Conservation (phyloP, 441 rosid genomes). For the Bruguiera hainesii region DNA sequence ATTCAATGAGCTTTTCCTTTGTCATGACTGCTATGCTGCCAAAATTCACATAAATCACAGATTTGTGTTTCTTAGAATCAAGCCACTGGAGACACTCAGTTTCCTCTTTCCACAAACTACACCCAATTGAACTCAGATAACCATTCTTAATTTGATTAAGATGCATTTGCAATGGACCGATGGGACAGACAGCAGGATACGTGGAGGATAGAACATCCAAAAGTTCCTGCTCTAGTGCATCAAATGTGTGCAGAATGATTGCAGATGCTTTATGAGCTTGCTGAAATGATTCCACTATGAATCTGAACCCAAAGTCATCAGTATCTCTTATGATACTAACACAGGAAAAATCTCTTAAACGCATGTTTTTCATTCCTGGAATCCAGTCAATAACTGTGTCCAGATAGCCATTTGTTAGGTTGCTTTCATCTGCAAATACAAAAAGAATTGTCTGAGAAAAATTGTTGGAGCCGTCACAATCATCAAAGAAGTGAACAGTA, state of each 20-base stretch:
- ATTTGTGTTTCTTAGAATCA: slow-evolving; percentile 17
- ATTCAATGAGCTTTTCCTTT: slow-evolving; percentile 31
- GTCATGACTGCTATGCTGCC: slow-evolving; percentile 4
- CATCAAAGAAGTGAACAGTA: no score
- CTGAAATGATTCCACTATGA: not conserved
- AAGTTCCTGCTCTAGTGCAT: slow-evolving; percentile 1
- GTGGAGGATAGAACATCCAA: not conserved
- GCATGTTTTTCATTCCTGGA: slow-evolving; percentile 9
- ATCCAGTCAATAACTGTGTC: slow-evolving; percentile 4
- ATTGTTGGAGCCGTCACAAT: no score
- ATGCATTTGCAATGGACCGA: slow-evolving; percentile 35
- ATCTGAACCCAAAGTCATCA: not conserved
- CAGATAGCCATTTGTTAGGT: slow-evolving; percentile 10
- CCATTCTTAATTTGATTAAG: slow-evolving; percentile 16
- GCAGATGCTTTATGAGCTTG: not conserved
- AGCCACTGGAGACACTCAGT: slow-evolving; percentile 40
- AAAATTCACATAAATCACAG: no score
- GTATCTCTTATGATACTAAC: slow-evolving; percentile 3
- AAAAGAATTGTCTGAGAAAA: no score
- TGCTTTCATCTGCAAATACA: slow-evolving; percentile 8
- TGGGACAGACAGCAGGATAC: slow-evolving; percentile 21
- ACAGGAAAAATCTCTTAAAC: slow-evolving; percentile 4
- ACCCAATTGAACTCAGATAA: slow-evolving; percentile 18
- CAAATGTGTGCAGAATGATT: slow-evolving; percentile 2
- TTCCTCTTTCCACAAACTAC: slow-evolving; percentile 45